phyloP scores from a whole-genome alignment of 257 asterid species.

The Anisodus tanguticus region DNA sequence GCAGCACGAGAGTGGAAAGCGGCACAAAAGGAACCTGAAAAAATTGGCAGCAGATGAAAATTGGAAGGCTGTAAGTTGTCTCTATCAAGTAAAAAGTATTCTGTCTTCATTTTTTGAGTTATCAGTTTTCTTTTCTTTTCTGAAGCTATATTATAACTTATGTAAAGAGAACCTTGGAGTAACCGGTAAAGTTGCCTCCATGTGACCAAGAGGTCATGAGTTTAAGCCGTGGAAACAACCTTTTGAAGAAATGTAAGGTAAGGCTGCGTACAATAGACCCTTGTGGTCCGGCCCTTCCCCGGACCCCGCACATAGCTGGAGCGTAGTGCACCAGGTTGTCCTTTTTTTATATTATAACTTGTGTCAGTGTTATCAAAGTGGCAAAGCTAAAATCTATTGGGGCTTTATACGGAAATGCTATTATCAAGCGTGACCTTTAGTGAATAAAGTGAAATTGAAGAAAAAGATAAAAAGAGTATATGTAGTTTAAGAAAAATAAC shows the following conservation, averaged over 20 bases:
- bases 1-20: slow-evolving; percentile 42
- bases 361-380: background rate
- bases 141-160: background rate
- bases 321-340: too few relatives aligned
- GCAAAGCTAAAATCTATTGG: background rate
- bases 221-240: too few relatives aligned
- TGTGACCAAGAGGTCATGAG: too few relatives aligned
- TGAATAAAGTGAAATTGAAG: background rate
- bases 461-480: background rate
- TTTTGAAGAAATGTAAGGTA: too few relatives aligned
- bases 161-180: too few relatives aligned
- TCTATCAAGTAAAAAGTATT: background rate
- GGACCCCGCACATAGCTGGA: too few relatives aligned
- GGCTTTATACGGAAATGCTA: background rate
- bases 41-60: slow-evolving; percentile 26
- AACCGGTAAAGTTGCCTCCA: too few relatives aligned
- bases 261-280: too few relatives aligned
- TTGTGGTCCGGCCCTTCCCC: too few relatives aligned
- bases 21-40: slow-evolving; percentile 39
- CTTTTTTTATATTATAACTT: background rate
- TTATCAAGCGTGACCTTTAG: background rate
- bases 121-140: background rate
- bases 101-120: background rate
- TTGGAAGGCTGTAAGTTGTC: slow-evolving; percentile 20
- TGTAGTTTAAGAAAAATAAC: background rate